phyloP scores from a whole-genome alignment of 345 rosid genomes.

The Populus deltoides region DNA sequence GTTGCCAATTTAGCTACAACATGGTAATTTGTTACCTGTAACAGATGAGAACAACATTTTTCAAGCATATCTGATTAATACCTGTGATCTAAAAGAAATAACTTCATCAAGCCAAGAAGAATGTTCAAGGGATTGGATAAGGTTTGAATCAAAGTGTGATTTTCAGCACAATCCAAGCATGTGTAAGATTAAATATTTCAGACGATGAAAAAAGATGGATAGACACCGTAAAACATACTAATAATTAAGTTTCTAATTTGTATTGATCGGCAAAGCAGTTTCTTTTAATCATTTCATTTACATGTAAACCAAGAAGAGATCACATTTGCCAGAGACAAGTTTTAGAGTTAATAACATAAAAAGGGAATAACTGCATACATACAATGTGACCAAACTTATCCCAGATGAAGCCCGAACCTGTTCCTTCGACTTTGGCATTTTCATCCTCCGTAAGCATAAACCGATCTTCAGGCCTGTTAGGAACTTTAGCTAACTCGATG shows the following conservation, averaged over 20 bases:
- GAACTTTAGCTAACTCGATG: conserved; percentile 51
- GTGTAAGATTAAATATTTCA: not conserved
- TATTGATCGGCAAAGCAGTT: not conserved
- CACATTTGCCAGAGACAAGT: not conserved
- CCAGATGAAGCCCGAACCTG: conserved; percentile 94
- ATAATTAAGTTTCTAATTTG: not conserved
- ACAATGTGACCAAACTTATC: conserved; percentile 95
- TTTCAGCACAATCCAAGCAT: not conserved
- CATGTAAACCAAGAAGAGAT: not conserved
- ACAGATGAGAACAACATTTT: conserved; percentile 1
- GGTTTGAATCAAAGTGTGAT: not conserved
- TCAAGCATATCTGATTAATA: not conserved
- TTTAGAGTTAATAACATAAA: not conserved
- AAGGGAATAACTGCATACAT: conserved; percentile 43
- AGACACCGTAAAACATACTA: not conserved
- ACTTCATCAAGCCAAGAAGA: not conserved
- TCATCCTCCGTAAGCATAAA: conserved; percentile 35
- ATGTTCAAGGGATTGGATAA: not conserved
- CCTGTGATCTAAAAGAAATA: not conserved
- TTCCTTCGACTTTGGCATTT: conserved; percentile 68
- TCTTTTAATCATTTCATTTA: not conserved
- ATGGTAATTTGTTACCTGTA: conserved; percentile 84
- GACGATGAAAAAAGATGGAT: not conserved
- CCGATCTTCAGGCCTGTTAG: conserved; percentile 30
- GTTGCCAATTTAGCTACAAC: conserved; percentile 77